Conservation (phyloP, 495 filamentous ascomycete species). For the Copromyces sp. region DNA sequence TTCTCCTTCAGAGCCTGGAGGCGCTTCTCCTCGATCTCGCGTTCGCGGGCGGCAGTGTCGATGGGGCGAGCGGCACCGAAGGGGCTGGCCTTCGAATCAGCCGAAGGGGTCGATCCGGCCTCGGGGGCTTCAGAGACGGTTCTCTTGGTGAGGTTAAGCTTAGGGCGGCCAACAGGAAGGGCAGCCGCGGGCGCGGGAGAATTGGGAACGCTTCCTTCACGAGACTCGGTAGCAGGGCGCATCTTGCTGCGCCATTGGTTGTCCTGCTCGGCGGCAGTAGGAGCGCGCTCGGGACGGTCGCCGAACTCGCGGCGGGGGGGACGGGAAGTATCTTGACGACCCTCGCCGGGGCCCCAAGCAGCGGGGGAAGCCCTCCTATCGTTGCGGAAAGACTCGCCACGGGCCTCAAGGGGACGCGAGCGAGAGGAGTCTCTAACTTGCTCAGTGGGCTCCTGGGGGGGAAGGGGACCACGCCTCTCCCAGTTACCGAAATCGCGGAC, state of each 20-base stretch:
- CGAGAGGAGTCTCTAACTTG: conserved; percentile 56
- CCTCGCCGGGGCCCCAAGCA: conserved; percentile 53
- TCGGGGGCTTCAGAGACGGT: conserved; percentile 63
- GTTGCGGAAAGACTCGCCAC: conserved; percentile 36
- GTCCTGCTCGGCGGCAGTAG: conserved; percentile 78
- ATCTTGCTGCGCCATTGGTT: conserved; percentile 79
- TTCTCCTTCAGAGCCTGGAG: conserved; percentile 63
- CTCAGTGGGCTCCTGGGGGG: conserved; percentile 42
- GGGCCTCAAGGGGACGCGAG: conserved; percentile 51
- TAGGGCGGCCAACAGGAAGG: conserved; percentile 55
- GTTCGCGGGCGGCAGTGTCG: conserved; percentile 78
- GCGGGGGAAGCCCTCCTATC: conserved; percentile 62
- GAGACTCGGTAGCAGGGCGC: conserved; percentile 47
- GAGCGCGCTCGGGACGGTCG: conserved; percentile 62
- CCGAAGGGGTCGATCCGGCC: conserved; percentile 2
- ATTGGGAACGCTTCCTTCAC: conserved; percentile 52
- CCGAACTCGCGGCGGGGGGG: conserved; percentile 71
- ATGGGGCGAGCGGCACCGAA: conserved; percentile 89
- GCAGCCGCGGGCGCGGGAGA: conserved; percentile 47
- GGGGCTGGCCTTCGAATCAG: conserved; percentile 72
- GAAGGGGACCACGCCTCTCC: conserved; percentile 83
- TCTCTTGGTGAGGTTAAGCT: conserved; percentile 75
- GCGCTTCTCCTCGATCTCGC: conserved; percentile 81
- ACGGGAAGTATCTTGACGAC: conserved; percentile 50
- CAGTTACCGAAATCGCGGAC: conserved; percentile 82